Evolutionary conservation across 1,284 basidiomycete genomes (phyloP).

Genomic region (Lignosus rhinocerotis): DNA sequence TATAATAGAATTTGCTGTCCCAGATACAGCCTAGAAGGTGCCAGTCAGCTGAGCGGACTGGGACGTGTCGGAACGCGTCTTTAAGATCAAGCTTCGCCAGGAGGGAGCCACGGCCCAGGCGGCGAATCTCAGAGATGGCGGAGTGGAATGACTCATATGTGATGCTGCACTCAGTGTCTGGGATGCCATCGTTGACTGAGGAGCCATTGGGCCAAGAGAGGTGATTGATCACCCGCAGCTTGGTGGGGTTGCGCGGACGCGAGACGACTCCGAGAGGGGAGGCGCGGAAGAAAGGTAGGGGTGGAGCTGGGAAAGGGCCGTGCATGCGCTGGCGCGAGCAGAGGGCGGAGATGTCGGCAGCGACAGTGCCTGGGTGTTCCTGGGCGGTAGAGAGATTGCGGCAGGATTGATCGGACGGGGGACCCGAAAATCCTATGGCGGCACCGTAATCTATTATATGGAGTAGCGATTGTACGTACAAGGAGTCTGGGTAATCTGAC

Average conservation of each 20-base stretch:
- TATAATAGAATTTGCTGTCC: constrained; percentile 32
- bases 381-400: no score
- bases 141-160: constrained; percentile 28
- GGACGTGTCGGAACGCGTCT: constrained; percentile 39
- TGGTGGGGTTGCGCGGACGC: constrained; percentile 28
- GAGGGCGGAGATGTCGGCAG: no score
- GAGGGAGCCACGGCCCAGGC: constrained; percentile 31
- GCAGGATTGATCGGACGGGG: no score
- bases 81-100: constrained; percentile 42
- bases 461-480: no score
- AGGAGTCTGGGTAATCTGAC: no score
- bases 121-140: constrained; percentile 7
- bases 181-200: constrained; percentile 42
- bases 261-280: constrained; percentile 34
- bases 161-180: constrained; percentile 33
- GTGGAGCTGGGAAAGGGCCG: constrained; percentile 31
- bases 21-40: constrained; percentile 38
- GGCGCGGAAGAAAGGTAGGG: constrained; percentile 24
- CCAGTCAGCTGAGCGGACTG: constrained; percentile 33
- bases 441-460: no score
- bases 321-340: no score
- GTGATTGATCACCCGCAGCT: constrained; percentile 36
- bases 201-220: constrained; percentile 36
- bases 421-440: no score
- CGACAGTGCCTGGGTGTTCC: no score